Percentiles rank a stretch among this genome's conserved stretches.
Conservation (phyloP, 768 basidiomycete genomes). For the Suillus spraguei region DNA sequence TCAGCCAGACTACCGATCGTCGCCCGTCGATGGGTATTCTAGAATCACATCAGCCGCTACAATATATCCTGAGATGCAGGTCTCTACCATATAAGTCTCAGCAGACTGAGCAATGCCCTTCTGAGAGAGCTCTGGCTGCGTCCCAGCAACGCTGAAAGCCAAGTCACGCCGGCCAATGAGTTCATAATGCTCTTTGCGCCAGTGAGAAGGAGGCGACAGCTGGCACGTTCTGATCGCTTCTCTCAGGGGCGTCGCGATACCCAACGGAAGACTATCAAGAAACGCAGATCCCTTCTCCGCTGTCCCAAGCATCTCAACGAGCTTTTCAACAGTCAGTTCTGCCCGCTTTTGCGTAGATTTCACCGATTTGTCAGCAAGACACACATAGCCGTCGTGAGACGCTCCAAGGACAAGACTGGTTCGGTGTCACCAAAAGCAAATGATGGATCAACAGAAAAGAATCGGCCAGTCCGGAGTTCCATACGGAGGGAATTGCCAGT, state of each 20-base stretch:
- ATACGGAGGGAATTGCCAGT: constrained; percentile 59
- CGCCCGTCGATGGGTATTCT: constrained; percentile 55
- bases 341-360: constrained; percentile 63
- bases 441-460: constrained; percentile 53
- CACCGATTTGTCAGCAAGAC: constrained; percentile 55
- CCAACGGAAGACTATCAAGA: constrained; percentile 62
- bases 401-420: constrained; percentile 54
- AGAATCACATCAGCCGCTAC: constrained; percentile 9
- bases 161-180: constrained; percentile 34
- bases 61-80: background rate
- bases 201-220: constrained; percentile 70
- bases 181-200: constrained; percentile 52
- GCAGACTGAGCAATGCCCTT: constrained; percentile 33
- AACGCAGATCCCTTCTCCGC: constrained; percentile 48
- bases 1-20: constrained; percentile 55
- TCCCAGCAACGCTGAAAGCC: constrained; percentile 33
- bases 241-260: constrained; percentile 74
- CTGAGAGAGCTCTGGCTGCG: constrained; percentile 32
- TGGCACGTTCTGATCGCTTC: constrained; percentile 90
- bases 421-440: constrained; percentile 65
- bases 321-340: constrained; percentile 59
- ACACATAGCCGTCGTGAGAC: constrained; percentile 57
- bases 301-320: constrained; percentile 45
- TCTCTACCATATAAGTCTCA: constrained; percentile 34
- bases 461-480: constrained; percentile 47